Percentiles rank a stretch among this genome's conserved stretches.
Conservation (phyloP, 495 filamentous ascomycete species). For the Podospora conica region DNA sequence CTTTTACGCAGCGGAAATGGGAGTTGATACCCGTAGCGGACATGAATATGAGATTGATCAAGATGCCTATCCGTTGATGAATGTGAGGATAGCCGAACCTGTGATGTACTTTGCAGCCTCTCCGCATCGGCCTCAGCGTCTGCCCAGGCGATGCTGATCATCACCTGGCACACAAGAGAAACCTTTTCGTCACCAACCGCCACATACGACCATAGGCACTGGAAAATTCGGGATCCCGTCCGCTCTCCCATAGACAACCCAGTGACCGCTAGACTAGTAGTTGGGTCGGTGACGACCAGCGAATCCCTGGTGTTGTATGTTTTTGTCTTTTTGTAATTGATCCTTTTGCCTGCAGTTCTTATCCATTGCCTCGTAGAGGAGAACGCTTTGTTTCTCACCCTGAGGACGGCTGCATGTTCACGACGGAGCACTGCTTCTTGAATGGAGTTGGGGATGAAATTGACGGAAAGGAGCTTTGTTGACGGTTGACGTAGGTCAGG, state of each 20-base stretch:
- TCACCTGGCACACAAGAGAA: background rate
- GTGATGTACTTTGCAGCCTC: background rate
- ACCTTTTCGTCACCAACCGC: background rate
- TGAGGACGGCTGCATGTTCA: background rate
- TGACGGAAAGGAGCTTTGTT: background rate
- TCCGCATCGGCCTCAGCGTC: background rate
- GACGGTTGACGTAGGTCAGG: background rate
- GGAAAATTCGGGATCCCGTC: slow-evolving; percentile 47
- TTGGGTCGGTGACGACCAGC: slow-evolving; percentile 37
- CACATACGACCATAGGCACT: background rate
- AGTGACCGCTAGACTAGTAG: slow-evolving; percentile 34
- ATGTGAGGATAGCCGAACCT: background rate
- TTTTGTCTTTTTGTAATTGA: slow-evolving; percentile 12
- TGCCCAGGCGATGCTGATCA: background rate
- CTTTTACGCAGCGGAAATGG: background rate
- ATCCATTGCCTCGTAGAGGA: background rate
- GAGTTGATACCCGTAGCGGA: background rate
- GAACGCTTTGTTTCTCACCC: background rate
- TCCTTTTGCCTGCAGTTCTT: background rate
- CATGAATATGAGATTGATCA: background rate
- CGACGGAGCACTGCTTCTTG: too few species aligned
- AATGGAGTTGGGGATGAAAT: too few species aligned
- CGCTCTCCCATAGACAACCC: slow-evolving; percentile 44
- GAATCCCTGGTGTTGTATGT: slow-evolving; percentile 44
- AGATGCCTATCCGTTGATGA: background rate